phyloP scores from a whole-genome alignment of 768 basidiomycete species.

The Lactarius akahatsu region DNA sequence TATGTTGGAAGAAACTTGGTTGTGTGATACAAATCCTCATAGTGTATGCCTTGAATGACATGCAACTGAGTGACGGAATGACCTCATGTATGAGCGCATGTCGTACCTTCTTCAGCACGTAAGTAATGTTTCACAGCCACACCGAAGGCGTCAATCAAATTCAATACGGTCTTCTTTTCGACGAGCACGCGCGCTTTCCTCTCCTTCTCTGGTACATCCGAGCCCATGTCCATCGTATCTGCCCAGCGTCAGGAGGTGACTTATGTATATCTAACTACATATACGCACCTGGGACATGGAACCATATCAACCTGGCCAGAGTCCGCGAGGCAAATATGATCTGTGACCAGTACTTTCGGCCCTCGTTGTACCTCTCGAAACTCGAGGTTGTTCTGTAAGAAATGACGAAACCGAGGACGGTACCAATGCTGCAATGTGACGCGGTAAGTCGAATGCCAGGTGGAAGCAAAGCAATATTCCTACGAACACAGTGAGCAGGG shows the following conservation, averaged over 20 bases:
- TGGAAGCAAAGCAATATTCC: background rate
- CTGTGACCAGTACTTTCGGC: slow-evolving; percentile 64
- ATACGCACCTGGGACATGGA: slow-evolving; percentile 58
- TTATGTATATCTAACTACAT: background rate
- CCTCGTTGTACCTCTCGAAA: slow-evolving; percentile 77
- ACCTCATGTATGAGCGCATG: slow-evolving; percentile 3
- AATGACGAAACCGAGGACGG: slow-evolving; percentile 72
- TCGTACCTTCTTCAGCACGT: slow-evolving; percentile 31
- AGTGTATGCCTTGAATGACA: slow-evolving; percentile 32
- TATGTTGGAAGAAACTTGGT: slow-evolving; percentile 74
- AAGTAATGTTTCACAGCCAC: slow-evolving; percentile 67
- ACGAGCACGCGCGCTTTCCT: slow-evolving; percentile 51
- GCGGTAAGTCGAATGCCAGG: slow-evolving; percentile 29
- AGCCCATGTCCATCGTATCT: slow-evolving; percentile 34
- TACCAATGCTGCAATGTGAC: slow-evolving; percentile 47
- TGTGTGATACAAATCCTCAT: slow-evolving; percentile 59
- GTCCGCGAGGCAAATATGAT: slow-evolving; percentile 57
- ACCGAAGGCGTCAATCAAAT: slow-evolving; percentile 63
- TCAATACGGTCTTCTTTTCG: slow-evolving; percentile 69
- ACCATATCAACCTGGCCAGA: slow-evolving; percentile 63
- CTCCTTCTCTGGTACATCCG: slow-evolving; percentile 32
- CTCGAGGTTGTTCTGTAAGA: slow-evolving; percentile 71
- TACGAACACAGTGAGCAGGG: slow-evolving; percentile 68
- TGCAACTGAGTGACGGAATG: background rate
- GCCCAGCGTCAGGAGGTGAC: background rate